Evolutionary conservation across 495 filamentous ascomycete species (phyloP).

Genomic region (Penicillium cataractarum): DNA sequence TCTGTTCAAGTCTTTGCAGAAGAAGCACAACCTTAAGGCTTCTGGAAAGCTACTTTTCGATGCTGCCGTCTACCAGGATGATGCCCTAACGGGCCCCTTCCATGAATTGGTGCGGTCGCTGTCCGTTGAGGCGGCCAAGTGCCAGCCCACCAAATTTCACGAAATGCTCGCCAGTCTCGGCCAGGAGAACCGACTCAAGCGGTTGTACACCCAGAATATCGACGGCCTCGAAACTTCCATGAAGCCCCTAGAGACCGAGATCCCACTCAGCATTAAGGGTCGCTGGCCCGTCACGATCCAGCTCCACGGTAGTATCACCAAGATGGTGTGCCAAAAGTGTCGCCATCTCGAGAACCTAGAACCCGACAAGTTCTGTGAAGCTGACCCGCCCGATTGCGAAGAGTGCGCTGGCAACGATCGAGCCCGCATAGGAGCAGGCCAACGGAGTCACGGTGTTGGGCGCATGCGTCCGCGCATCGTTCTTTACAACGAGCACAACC

Average conservation of each 20-base stretch:
- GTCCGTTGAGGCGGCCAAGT: constrained; percentile 71
- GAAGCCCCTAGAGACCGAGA: constrained; percentile 72
- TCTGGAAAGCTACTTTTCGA: constrained; percentile 97
- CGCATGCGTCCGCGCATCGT: constrained; percentile 90
- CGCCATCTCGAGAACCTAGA: constrained; percentile 75
- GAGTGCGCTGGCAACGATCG: constrained; percentile 75
- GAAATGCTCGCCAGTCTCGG: constrained; percentile 89
- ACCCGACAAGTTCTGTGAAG: constrained; percentile 77
- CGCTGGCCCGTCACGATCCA: constrained; percentile 94
- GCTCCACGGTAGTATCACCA: constrained; percentile 88
- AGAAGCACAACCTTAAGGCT: constrained; percentile 85
- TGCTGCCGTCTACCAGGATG: constrained; percentile 93
- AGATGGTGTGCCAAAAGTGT: constrained; percentile 97
- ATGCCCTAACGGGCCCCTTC: constrained; percentile 82
- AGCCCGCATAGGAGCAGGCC: constrained; percentile 77
- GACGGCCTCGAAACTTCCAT: constrained; percentile 91
- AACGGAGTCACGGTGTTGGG: constrained; percentile 92
- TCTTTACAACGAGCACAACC: constrained; percentile 95
- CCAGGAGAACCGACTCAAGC: constrained; percentile 85
- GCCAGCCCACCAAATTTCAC: constrained; percentile 87
- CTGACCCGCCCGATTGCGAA: constrained; percentile 79
- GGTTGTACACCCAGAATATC: constrained; percentile 94
- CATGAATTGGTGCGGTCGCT: constrained; percentile 94
- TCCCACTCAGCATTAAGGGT: constrained; percentile 75
- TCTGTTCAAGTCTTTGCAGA: constrained; percentile 80